Evolutionary conservation across 2,329 filamentous ascomycete genomes (phyloP), one percentile per base, ranked within the genome.

Genomic region (Neoarthrinium moseri): DNA sequence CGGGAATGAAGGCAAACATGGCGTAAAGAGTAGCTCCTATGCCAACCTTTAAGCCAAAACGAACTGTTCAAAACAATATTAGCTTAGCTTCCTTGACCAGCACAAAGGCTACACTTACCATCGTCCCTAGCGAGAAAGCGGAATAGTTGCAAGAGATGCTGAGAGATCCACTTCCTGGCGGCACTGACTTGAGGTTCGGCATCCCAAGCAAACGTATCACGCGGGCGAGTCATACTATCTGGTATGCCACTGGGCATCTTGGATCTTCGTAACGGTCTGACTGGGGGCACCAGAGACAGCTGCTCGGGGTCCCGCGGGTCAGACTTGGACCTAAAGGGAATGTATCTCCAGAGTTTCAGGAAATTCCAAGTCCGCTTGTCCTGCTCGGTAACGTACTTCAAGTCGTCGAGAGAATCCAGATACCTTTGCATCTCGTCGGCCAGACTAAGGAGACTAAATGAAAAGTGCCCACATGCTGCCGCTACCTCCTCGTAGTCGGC

Each of bases 401-500:
- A 69, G 33, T 96, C 89, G 59, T 96, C 90, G 4, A 99, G 71
- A 1, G 94, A 84, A 43, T 89, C 83, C 35, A 99, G 68, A 56
- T 95, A 94, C 11, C 80, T 80, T 53, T 89, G 83, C 70, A 95
- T 87, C 60, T 96, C 91, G 61, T 95, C 89, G 0, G 90, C 91
- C 60, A 97, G 92, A 55, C 94, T 88, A 51, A 94, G 81, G 21
- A 99, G 73, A 34, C 88, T 95, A 63, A 94, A 96, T 61, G 89
- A 92, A 62, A 97, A 99, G 66, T 97, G 91, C 0, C 94, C 92
- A 60, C 94, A 99, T 46, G 91, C 95, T n/a, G 94, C 92, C 32
- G 92, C 91, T 10, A 97, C 91, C 66, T 99, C 94, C 64, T 99
- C 94, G 47, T 96, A 91, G 64, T 97, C 94, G 3, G 92, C 94